A percentile compares a stretch with the other conserved stretches of the same genome.
phyloP scores from a whole-genome alignment of 1,284 basidiomycete genomes.

The Cutaneotrichosporon cavernicola region DNA sequence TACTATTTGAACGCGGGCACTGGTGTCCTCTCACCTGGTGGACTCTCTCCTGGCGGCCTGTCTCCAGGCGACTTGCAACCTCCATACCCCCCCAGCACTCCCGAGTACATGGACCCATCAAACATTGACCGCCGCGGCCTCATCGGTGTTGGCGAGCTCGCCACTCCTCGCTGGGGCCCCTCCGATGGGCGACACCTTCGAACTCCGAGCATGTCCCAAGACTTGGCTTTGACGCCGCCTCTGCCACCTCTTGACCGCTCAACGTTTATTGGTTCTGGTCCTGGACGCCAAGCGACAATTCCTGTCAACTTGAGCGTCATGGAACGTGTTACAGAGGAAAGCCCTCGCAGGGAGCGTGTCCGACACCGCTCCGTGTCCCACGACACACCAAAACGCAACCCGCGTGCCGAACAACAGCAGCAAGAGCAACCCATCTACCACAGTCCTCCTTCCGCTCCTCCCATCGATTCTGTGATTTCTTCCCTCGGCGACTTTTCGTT shows the following conservation, averaged over 20 bases:
- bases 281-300: constrained; percentile 1
- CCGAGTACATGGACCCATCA: constrained; percentile 62
- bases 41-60: constrained; percentile 12
- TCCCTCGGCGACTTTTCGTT: constrained; percentile 44
- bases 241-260: constrained; percentile 24
- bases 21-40: constrained; percentile 16
- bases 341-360: constrained; percentile 21
- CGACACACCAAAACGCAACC: constrained; percentile 16
- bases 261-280: constrained; percentile 22
- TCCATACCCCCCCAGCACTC: constrained; percentile 35
- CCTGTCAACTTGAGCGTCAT: constrained; percentile 24
- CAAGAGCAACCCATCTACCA: not conserved
- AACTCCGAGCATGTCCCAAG: constrained; percentile 50
- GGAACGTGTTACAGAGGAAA: constrained; percentile 35
- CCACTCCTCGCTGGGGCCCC: constrained; percentile 88
- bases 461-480: constrained; percentile 28
- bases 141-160: constrained; percentile 92
- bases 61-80: constrained; percentile 17
- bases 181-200: constrained; percentile 42
- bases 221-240: constrained; percentile 29
- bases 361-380: constrained; percentile 29
- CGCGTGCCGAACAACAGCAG: not conserved
- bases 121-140: constrained; percentile 81
- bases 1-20: constrained; percentile 28
- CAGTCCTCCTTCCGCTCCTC: not conserved